Base-by-base conservation (phyloP, 2,329 filamentous ascomycete species). In the Phyllosticta citrichinensis region DNA sequence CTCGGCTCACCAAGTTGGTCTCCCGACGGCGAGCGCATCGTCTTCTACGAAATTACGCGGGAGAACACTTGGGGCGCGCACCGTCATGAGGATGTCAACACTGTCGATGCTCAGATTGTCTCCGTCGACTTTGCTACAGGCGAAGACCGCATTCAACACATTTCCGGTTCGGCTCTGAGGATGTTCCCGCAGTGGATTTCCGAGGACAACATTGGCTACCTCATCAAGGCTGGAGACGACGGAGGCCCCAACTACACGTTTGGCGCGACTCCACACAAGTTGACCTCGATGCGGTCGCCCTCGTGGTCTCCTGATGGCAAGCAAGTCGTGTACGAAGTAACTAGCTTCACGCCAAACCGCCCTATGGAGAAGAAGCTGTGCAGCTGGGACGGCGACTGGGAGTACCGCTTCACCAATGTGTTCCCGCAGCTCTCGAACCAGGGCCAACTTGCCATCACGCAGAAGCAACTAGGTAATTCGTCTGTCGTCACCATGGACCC, bases 341-440 rank as follows among this genome's bases (percentile, higher is more conserved):
- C 66, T 1, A 63, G 56, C 17, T 75, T 69, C 67, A 63, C 67
- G 3, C 40, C 40, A n/a, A 64, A 67, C 10, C 74, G 74, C 3
- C 64, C 71, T 0, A 68, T 72, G 57, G 71, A 73, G 11, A 74
- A 74, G 64, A 52, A 67, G 52, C 67, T 77, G 5, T 77, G 72
- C 63, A 73, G 69, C 63, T 78, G 70, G 69, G 72, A 77, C 52
- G 40, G 52, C 6, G 71, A 75, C 4, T 77, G 71, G 71, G 76
- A 77, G 5, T 77, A 77, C 62, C 71, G 73, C 20, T 75, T 75
- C 68, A 76, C 70, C 53, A 75, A 78, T 58, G 73, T 78, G 2
- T 77, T 78, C 65, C 75, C 76, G 0, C 65, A 70, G 53, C 63
- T 73, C 17, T 67, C 65, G 9, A 57, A 65, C 2, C 64, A 69